These are phyloP conservation scores for Sarocladiaceae sp. DNA, from an alignment of 2,329 filamentous ascomycete genomes.

Conservation along the genomic window DNA sequence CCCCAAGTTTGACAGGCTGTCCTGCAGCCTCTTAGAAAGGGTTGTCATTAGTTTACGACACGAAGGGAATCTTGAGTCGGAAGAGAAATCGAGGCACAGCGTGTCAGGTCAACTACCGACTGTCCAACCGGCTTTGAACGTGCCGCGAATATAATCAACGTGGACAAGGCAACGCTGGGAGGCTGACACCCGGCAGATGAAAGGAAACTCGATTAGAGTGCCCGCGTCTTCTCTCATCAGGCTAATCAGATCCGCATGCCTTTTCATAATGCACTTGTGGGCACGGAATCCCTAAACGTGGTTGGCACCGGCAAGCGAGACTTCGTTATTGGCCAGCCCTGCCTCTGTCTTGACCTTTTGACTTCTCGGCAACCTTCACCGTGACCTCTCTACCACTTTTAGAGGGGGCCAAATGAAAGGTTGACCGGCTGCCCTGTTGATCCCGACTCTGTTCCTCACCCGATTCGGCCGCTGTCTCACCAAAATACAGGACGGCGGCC, in stretches of 20 bases:
- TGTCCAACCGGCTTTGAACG: neutral
- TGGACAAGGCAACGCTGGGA: neutral
- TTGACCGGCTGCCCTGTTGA: slow-evolving; percentile 4
- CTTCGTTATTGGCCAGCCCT: neutral
- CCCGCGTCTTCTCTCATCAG: slow-evolving; percentile 4
- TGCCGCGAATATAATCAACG: neutral
- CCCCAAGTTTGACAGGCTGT: too few species aligned
- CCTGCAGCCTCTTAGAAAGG: too few species aligned
- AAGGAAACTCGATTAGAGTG: neutral
- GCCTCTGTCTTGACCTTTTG: slow-evolving; percentile 2
- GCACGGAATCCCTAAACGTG: neutral
- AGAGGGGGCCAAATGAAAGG: neutral
- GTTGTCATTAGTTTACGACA: too few species aligned
- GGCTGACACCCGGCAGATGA: neutral
- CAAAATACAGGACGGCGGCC: neutral
- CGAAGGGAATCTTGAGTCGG: too few species aligned
- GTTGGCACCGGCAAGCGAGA: neutral
- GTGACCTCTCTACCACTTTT: neutral
- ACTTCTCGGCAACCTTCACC: neutral
- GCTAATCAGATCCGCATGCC: slow-evolving; percentile 7
- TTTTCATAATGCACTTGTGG: neutral
- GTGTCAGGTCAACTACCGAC: neutral
- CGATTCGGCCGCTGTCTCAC: neutral
- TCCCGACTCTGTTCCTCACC: neutral
- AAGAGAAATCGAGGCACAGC: too few species aligned